Evolutionary conservation across 345 rosid genomes (phyloP), one percentile per base, ranked within the genome.

Genomic region (Lumnitzera racemosa): DNA sequence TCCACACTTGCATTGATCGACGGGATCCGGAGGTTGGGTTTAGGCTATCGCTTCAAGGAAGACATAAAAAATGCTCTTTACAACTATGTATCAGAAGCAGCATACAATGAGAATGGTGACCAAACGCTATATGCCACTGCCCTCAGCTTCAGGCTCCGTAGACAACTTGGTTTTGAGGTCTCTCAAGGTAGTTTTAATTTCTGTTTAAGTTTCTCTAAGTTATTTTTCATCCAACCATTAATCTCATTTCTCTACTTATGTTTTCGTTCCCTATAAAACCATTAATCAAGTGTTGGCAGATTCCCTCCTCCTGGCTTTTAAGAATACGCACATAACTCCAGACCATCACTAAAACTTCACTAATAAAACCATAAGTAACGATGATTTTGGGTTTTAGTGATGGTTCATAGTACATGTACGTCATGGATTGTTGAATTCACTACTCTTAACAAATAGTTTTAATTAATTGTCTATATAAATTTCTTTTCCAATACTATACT

Each of bases 111-210:
- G 23, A 24, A 23, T 23, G 46, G 15, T 8, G 57, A 67, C 9
- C 50, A 55, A 11, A 54, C 62, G 14, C 70, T 82, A 24, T 68
- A 73, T 46, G 56, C 62, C 1, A 46, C 63, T 2, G 80, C 82
- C 61, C 83, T 80, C 15, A 43, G 55, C 65, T 82, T 76, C 65
- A 62, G 80, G 74, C 74, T 78, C 20, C 72, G 74, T 6, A 67
- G 86, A 61, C 83, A 67, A 59, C 81, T 73, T 36, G 85, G 83
- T 2, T 73, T 53, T 51, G 24, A 41, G 2, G 53, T 73, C 57
- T 75, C 80, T 31, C 75, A 69, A 75, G 87, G 87, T 77, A 67
- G 25, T n/a, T 10, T 20, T 13, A 5, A 5, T 23, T 24, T 12
- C 24, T 46, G 0, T 52, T 17, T 5, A 11, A 52, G 13, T 3